Base-by-base conservation (phyloP, 176 grass and related monocot species). In the Coix lacrymajobi region DNA sequence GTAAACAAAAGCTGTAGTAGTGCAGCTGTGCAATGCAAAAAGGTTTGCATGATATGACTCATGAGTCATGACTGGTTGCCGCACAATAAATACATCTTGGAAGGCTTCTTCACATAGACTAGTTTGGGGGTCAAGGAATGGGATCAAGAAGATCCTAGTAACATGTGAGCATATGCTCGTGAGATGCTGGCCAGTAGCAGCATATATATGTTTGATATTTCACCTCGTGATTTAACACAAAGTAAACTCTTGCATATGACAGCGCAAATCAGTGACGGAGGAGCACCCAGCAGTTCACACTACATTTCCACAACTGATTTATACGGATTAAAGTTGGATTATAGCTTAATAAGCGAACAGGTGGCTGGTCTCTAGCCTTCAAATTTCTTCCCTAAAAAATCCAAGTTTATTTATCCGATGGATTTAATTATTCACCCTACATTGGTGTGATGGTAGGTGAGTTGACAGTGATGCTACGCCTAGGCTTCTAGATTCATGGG, bases 401-500 rank as follows among this genome's bases (percentile, higher is more conserved):
- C 40, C 5, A 37, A 8, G 40, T 36, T 81, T 48, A 4, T 37
- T 76, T 36, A 51, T 70, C 62, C 28, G 11, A 68, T 75, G 44
- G 17, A 10, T 58, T 45, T 54, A 54, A 54, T 54, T 73, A 66
- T 56, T 46, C 66, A 74, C 66, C 11, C 22, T 66, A 33, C 7
- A 72, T 78, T 36, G 60, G 44, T 66, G 44, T 58, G 46, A 74
- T 84, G 75, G 34, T 61, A 81, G 82, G 87, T 76, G 62, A 89
- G 78, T 81, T 63, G 87, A 85, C 24, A 45, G 62, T 70, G 82
- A 89, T 46, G 60, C 38, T 58, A 34, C 44, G 57, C 14, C 74
- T 79, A 32, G 36, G 45, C n/a, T 17, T 77, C 39, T 79, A 67
- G 66, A 84, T 84, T 79, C 81, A 79, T 88, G 34, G 86, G 43